Evolutionary conservation across 148 eudicot species (phyloP).

Genomic region (Amaranthus palmeri): DNA sequence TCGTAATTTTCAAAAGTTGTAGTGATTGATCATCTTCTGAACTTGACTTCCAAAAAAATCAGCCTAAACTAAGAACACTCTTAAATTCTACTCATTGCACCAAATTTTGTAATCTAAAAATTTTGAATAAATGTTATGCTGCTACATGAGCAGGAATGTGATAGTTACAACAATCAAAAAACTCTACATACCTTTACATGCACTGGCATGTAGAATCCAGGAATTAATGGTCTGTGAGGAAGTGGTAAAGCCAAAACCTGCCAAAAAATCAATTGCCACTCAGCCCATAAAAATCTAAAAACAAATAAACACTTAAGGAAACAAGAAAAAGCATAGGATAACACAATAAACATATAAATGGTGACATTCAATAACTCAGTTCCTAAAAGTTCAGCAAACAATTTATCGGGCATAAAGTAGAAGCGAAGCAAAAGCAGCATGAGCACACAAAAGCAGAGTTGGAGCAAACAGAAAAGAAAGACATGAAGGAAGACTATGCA

Average conservation of each 20-base stretch:
- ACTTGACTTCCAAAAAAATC: not conserved
- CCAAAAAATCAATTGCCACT: constrained; percentile 13
- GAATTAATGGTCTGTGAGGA: constrained; percentile 84
- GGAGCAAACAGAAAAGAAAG: not conserved
- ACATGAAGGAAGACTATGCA: not conserved
- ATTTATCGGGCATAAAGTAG: not conserved
- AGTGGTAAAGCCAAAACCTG: constrained; percentile 94
- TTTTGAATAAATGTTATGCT: not conserved
- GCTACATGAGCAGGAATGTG: not conserved
- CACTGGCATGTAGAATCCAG: constrained; percentile 97
- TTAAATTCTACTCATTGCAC: not conserved
- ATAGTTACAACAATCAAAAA: not conserved
- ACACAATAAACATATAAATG: not conserved
- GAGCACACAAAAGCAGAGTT: not conserved
- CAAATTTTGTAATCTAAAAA: not conserved
- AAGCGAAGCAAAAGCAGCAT: not conserved
- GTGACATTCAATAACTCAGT: not conserved
- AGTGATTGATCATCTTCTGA: not conserved
- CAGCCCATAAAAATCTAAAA: not conserved
- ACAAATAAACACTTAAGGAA: not conserved
- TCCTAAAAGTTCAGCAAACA: not conserved
- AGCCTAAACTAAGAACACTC: not conserved
- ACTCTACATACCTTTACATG: constrained; percentile 66
- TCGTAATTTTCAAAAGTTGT: not conserved
- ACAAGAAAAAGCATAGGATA: not conserved